phyloP scores from a whole-genome alignment of 805 yeast species.

The Yamadazyma sp. region DNA sequence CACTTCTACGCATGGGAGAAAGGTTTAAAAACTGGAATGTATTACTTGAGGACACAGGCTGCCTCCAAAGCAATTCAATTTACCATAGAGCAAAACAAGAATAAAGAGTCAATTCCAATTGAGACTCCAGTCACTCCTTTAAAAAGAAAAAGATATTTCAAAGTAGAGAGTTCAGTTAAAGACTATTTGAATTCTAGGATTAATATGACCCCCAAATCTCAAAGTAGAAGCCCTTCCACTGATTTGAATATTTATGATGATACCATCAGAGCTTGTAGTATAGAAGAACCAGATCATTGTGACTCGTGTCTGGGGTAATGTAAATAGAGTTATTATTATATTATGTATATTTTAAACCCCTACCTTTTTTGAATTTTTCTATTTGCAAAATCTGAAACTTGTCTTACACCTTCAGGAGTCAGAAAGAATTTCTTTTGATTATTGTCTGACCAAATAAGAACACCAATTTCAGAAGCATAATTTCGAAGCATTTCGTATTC shows the following conservation, averaged over 20 bases:
- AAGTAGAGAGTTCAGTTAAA: conserved; percentile 9
- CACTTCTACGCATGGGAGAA: conserved; percentile 42
- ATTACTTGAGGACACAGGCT: conserved; percentile 36
- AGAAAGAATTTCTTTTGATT: conserved; percentile 75
- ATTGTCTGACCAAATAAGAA: conserved; percentile 81
- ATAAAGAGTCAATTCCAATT: conserved; percentile 3
- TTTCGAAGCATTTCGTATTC: conserved; percentile 71
- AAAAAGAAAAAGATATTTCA: conserved; percentile 22
- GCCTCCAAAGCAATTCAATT: conserved; percentile 39
- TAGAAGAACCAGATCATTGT: conserved; percentile 28
- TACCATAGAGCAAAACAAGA: conserved; percentile 20
- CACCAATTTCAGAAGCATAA: conserved; percentile 91
- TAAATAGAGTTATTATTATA: conserved; percentile 1
- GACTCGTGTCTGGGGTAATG: conserved; percentile 40
- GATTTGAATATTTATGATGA: conserved; percentile 28
- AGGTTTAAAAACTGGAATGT: conserved; percentile 40
- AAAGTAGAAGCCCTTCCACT: conserved; percentile 1
- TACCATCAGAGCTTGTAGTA: conserved; percentile 30
- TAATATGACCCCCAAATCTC: conserved; percentile 13
- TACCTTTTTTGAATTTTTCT: conserved; percentile 35
- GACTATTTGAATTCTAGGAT: conserved; percentile 1
- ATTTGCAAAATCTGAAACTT: conserved; percentile 87
- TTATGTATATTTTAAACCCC: conserved; percentile 1
- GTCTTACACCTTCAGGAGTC: conserved; percentile 79
- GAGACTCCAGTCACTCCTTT: conserved; percentile 8